A percentile compares a stretch with the other conserved stretches of the same genome.
phyloP scores from a whole-genome alignment of 139 green algal genomes.

The Nannochloris sp. region DNA sequence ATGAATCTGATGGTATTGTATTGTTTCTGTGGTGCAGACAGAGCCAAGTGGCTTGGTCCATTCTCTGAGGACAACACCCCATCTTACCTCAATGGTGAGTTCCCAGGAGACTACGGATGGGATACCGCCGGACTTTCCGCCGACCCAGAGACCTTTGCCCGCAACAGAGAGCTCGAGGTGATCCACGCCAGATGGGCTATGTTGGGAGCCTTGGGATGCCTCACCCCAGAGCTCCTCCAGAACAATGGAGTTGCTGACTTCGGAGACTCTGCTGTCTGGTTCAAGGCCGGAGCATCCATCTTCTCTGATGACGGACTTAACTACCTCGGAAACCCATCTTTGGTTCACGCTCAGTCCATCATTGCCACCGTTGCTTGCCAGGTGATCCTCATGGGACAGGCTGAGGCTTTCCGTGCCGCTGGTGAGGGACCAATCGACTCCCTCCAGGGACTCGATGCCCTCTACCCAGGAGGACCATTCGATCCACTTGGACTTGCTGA shows the following conservation, averaged over 20 bases:
- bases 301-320: constrained; percentile 74
- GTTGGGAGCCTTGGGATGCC: constrained; percentile 65
- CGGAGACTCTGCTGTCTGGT: constrained; percentile 71
- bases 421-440: constrained; percentile 16
- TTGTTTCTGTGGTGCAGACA: constrained; percentile 18
- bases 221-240: constrained; percentile 34
- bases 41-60: constrained; percentile 63
- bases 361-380: constrained; percentile 75
- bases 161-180: constrained; percentile 59
- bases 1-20: neutral
- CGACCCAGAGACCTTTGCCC: constrained; percentile 77
- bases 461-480: constrained; percentile 74
- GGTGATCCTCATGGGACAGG: constrained; percentile 59
- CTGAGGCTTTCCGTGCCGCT: constrained; percentile 67
- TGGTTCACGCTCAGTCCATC: constrained; percentile 88
- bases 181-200: constrained; percentile 85
- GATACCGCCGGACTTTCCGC: constrained; percentile 87
- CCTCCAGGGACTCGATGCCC: constrained; percentile 46
- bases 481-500: constrained; percentile 81
- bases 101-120: constrained; percentile 80
- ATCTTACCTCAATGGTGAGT: constrained; percentile 70
- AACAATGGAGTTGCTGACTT: constrained; percentile 29
- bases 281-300: constrained; percentile 93
- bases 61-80: constrained; percentile 55
- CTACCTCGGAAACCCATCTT: constrained; percentile 69